Conservation (phyloP, 2,329 filamentous ascomycete species). For the Neopestalotiopsis sp. region DNA sequence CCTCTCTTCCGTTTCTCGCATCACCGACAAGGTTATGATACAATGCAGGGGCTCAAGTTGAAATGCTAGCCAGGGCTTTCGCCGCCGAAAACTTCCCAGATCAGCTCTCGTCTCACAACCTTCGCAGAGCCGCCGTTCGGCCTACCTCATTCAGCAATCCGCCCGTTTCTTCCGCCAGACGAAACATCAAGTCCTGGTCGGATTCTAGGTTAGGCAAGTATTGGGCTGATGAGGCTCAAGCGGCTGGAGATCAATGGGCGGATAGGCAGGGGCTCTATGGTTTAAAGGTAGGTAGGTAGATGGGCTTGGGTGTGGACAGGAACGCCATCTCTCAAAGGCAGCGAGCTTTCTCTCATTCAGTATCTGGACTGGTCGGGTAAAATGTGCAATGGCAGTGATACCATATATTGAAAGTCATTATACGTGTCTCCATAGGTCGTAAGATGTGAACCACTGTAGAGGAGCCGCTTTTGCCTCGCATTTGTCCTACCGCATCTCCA, state of each 20-base stretch:
- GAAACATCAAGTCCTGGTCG: not conserved
- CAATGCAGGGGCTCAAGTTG: conserved; percentile 1
- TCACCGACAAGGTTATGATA: not conserved
- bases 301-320: too few species aligned
- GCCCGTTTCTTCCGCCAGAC: not conserved
- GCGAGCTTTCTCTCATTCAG: too few species aligned
- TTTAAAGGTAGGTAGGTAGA: too few species aligned
- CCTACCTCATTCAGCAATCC: not conserved
- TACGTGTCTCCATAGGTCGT: too few species aligned
- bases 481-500: not conserved
- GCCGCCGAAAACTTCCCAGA: not conserved
- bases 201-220: not conserved
- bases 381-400: too few species aligned
- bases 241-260: not conserved
- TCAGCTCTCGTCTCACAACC: not conserved
- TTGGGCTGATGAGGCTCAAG: conserved; percentile 1
- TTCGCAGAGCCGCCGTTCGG: not conserved
- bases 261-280: not conserved
- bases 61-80: not conserved
- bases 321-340: too few species aligned
- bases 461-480: not conserved
- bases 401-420: too few species aligned
- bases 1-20: not conserved
- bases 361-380: too few species aligned
- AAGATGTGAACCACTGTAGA: not conserved